A percentile compares a stretch with the other conserved stretches of the same genome.
Conservation (phyloP, 202 grass and related monocot species). For the Digitaria exilis region DNA sequence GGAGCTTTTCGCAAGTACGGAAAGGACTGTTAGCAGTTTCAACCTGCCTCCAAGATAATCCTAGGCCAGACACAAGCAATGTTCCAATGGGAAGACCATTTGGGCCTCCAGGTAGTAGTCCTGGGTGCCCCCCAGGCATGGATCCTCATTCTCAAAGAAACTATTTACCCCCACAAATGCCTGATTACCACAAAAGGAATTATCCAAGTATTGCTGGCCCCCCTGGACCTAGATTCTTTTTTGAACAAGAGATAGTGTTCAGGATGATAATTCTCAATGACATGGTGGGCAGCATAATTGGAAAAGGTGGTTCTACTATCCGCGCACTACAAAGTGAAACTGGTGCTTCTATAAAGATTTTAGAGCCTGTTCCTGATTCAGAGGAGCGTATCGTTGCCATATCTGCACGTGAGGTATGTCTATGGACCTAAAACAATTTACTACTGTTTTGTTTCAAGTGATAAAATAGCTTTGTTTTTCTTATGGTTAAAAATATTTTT, state of each 20-base stretch:
- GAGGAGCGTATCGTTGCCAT: constrained; percentile 65
- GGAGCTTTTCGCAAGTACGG: constrained; percentile 66
- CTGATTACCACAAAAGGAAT: constrained; percentile 61
- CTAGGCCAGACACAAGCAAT: constrained; percentile 48
- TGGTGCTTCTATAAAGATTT: constrained; percentile 79
- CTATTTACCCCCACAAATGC: constrained; percentile 55
- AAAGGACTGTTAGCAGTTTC: constrained; percentile 74
- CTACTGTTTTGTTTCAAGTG: constrained; percentile 24
- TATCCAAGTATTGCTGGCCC: constrained; percentile 44
- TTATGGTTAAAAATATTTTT: neutral
- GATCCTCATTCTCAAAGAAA: constrained; percentile 71
- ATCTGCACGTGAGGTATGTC: constrained; percentile 70
- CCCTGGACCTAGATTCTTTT: constrained; percentile 62
- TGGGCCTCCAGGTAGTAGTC: constrained; percentile 49
- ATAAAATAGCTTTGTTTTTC: constrained; percentile 28
- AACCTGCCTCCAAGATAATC: constrained; percentile 76
- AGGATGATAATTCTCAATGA: constrained; percentile 79
- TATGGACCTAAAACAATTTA: constrained; percentile 24
- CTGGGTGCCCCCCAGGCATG: constrained; percentile 44
- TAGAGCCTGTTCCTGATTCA: constrained; percentile 61
- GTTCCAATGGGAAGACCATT: constrained; percentile 52
- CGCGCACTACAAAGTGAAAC: constrained; percentile 77
- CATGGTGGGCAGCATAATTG: constrained; percentile 71
- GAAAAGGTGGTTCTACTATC: constrained; percentile 70
- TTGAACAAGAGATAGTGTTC: constrained; percentile 75